Conservation (phyloP, 192 early-diverging fungal genomes). For the Podila clonocystis region DNA sequence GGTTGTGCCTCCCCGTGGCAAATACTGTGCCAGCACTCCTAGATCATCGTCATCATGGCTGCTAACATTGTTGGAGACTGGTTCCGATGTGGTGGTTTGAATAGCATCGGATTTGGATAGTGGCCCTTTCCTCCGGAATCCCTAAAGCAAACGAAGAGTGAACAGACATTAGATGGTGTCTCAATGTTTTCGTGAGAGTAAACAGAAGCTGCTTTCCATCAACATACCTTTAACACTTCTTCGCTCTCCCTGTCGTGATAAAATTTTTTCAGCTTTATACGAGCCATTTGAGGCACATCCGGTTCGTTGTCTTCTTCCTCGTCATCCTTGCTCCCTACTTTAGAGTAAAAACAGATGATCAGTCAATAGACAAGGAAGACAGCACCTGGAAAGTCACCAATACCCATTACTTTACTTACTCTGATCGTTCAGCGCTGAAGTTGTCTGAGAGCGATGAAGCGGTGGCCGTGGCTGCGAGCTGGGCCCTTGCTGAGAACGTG, state of each 20-base stretch:
- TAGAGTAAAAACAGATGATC: neutral
- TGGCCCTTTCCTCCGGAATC: constrained; percentile 28
- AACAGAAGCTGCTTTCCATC: constrained; percentile 25
- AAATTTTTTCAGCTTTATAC: constrained; percentile 35
- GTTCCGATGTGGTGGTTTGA: neutral
- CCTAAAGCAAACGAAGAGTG: constrained; percentile 1
- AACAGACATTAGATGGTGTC: neutral
- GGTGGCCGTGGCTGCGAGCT: neutral
- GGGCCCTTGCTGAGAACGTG: neutral
- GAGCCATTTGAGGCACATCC: constrained; percentile 20
- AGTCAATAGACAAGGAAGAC: neutral
- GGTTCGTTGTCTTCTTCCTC: constrained; percentile 24
- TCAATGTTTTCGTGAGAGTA: neutral
- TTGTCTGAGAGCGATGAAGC: neutral
- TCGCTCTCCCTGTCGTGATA: constrained; percentile 46
- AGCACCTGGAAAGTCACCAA: neutral
- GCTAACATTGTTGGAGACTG: neutral
- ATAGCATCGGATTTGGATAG: constrained; percentile 24
- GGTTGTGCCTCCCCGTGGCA: constrained; percentile 18
- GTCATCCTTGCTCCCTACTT: neutral
- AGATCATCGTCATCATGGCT: constrained; percentile 7
- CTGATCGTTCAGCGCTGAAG: neutral
- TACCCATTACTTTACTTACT: neutral
- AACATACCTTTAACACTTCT: constrained; percentile 51
- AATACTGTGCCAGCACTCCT: constrained; percentile 13